Conservation (phyloP, 1,284 basidiomycete species). For the Leccinum proximum region DNA sequence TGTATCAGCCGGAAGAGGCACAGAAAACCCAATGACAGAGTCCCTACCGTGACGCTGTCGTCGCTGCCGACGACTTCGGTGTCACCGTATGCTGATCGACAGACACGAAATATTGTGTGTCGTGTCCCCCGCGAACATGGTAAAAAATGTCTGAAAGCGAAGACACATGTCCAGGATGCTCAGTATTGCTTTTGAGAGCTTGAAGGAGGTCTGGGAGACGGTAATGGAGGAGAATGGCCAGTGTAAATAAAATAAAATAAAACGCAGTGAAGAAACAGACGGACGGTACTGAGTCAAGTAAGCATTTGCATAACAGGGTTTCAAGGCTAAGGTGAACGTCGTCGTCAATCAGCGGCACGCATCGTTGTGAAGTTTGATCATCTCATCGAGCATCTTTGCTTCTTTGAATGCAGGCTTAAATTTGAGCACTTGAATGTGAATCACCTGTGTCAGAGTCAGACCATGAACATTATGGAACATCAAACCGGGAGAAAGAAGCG, state of each 20-base stretch:
- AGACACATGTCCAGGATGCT: slow-evolving; percentile 74
- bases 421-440: slow-evolving; percentile 55
- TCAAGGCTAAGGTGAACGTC: slow-evolving; percentile 44
- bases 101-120: slow-evolving; percentile 59
- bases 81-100: slow-evolving; percentile 50
- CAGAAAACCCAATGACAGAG: slow-evolving; percentile 55
- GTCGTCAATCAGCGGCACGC: background rate
- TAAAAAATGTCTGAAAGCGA: slow-evolving; percentile 62
- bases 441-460: slow-evolving; percentile 45
- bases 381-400: slow-evolving; percentile 69
- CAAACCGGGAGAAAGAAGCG: slow-evolving; percentile 19
- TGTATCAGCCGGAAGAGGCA: slow-evolving; percentile 26
- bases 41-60: slow-evolving; percentile 43
- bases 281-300: slow-evolving; percentile 61
- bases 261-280: slow-evolving; percentile 19
- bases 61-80: slow-evolving; percentile 56
- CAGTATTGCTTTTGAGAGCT: slow-evolving; percentile 57
- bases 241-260: background rate
- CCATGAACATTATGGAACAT: background rate
- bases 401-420: slow-evolving; percentile 56
- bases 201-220: slow-evolving; percentile 36
- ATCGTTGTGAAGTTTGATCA: slow-evolving; percentile 68
- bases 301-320: slow-evolving; percentile 59
- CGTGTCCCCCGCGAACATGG: slow-evolving; percentile 54
- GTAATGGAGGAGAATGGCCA: background rate